Evolutionary conservation across 768 basidiomycete genomes (phyloP), one percentile per base, ranked within the genome.

Genomic region (Leccinellum albellum): DNA sequence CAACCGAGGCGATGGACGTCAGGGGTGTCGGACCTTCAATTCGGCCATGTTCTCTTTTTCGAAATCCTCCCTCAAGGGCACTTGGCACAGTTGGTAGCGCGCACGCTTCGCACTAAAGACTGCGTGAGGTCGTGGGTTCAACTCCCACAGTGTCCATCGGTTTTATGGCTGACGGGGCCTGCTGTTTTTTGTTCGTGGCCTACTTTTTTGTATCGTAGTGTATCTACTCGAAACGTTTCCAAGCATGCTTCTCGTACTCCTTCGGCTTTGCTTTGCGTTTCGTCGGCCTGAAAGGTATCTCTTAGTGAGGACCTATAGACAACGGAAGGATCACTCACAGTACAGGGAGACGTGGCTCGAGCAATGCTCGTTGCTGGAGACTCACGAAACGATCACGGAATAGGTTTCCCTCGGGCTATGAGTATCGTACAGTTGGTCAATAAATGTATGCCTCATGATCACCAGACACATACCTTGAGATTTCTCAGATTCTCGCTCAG

Each of bases 341-440:
- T 37, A 93, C 84, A 24, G 80, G 87, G n/a, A 82, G 82, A 17
- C 93, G 85, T 17, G 94, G 94, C 68, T 97, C 94, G 50, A 96
- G 75, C 37, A 95, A 78, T 0, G 89, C 91, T 28, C 93, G 81
- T 59, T 94, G 89, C 65, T 96, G 94, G 67, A 97, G 75, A 68
- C 89, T 93, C 29, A 87, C 72, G 75, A 93, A 94, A 2, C 92
- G 84, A 69, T 97, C 94, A 23, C 86, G 82, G 81, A 96, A 96
- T 32, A 94, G 75, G 68, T 96, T 97, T 24, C 94, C 94, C 76
- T 97, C 94, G 17, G 91, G 91, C 94, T 96, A 58, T 31, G 51
- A 21, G 32, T 17, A 50, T 29, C 20, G 4, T 20, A 33, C 2
- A 21, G 23, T 63, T 48, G 58, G 21, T 48, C n/a, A 28, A 33